phyloP scores from a whole-genome alignment of 345 rosid species.

The Eutrema yunnanense region DNA sequence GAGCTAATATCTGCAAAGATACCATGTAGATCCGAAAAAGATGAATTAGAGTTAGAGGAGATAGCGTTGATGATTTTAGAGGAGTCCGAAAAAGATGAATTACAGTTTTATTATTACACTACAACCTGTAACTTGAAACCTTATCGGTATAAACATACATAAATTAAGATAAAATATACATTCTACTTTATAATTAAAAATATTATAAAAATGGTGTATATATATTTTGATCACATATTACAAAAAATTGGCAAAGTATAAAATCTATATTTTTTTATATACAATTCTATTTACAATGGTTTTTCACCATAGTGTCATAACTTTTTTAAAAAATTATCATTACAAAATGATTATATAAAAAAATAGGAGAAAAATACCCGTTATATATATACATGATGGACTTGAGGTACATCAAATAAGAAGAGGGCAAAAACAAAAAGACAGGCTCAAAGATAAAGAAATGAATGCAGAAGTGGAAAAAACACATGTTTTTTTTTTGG shows the following conservation, averaged over 20 bases:
- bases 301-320: not conserved
- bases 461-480: constrained; percentile 9
- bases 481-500: not conserved
- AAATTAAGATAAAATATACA: not conserved
- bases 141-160: not conserved
- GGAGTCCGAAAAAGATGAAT: no score
- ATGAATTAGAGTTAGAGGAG: no score
- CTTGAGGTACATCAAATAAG: not conserved
- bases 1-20: no score
- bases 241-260: not conserved
- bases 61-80: no score
- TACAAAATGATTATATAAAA: not conserved
- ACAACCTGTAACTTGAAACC: not conserved
- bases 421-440: constrained; percentile 7
- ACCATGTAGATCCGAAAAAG: no score
- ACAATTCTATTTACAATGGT: not conserved
- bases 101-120: not conserved
- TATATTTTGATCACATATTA: not conserved
- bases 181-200: not conserved
- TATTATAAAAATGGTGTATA: not conserved
- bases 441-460: constrained; percentile 9
- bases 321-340: not conserved
- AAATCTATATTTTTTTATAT: not conserved
- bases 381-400: not conserved
- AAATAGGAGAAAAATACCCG: not conserved